These are phyloP conservation scores for Chlamydomonas incerta DNA, from an alignment of 139 green algal species.

Conservation along the genomic window DNA sequence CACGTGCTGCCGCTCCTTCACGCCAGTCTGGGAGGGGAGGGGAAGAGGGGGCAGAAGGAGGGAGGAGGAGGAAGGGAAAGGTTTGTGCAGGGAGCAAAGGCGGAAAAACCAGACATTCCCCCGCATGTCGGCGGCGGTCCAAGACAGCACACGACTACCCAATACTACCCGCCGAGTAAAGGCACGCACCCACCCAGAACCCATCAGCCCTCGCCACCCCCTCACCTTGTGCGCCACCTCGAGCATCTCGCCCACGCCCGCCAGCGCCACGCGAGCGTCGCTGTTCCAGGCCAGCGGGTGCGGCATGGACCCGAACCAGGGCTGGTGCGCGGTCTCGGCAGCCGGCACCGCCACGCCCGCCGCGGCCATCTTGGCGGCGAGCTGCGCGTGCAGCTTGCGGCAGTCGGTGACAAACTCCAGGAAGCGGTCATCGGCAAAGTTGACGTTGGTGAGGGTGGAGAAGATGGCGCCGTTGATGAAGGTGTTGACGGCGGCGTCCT, in stretches of 20 bases:
- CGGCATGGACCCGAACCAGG: slow-evolving; percentile 56
- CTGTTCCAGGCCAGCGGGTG: slow-evolving; percentile 59
- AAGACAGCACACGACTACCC: no score
- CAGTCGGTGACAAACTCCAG: slow-evolving; percentile 38
- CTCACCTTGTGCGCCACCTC: slow-evolving; percentile 12
- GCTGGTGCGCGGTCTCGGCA: background rate
- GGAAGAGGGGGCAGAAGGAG: background rate
- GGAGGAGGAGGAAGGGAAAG: background rate
- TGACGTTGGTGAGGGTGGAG: slow-evolving; percentile 81
- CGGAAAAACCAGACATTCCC: no score
- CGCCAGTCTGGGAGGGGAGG: slow-evolving; percentile 29
- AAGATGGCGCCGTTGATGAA: slow-evolving; percentile 72
- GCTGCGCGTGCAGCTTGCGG: slow-evolving; percentile 5
- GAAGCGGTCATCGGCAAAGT: slow-evolving; percentile 68
- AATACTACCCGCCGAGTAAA: no score
- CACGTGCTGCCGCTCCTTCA: slow-evolving; percentile 33
- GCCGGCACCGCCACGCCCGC: slow-evolving; percentile 28
- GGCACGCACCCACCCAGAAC: no score
- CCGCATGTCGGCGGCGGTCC: no score
- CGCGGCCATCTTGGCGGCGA: slow-evolving; percentile 32
- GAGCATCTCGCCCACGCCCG: slow-evolving; percentile 18
- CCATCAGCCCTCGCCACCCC: background rate
- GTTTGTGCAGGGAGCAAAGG: background rate
- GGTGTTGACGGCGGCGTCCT: slow-evolving; percentile 51
- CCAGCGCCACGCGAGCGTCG: background rate